phyloP scores from a whole-genome alignment of 2,329 filamentous ascomycete genomes.

The Neofusicoccum cordaticola region DNA sequence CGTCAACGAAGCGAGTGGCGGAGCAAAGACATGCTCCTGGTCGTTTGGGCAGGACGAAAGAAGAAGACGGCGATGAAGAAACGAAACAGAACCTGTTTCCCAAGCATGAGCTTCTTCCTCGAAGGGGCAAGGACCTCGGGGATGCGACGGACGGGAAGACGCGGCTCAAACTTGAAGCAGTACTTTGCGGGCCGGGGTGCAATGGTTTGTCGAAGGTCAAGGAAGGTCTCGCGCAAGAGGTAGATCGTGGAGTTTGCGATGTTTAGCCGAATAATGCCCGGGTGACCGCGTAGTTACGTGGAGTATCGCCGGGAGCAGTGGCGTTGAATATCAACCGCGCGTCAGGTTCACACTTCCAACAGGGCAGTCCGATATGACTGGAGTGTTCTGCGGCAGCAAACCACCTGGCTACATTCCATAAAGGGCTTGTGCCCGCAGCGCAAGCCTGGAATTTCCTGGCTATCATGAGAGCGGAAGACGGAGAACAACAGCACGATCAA shows the following conservation, averaged over 20 bases:
- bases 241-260: neutral
- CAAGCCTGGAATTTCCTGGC: too few relatives aligned
- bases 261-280: neutral
- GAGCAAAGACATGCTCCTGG: neutral
- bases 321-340: too few relatives aligned
- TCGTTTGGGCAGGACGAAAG: neutral
- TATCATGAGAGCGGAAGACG: too few relatives aligned
- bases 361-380: too few relatives aligned
- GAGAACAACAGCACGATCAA: too few relatives aligned
- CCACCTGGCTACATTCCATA: too few relatives aligned
- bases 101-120: neutral
- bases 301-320: too few relatives aligned
- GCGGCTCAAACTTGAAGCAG: neutral
- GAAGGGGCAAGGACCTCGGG: neutral
- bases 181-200: neutral
- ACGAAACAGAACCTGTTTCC: neutral
- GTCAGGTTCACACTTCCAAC: too few relatives aligned
- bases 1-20: neutral
- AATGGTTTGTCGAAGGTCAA: neutral
- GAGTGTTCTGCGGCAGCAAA: too few relatives aligned
- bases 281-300: neutral
- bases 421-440: too few relatives aligned
- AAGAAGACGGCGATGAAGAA: neutral
- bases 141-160: neutral
- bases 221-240: too few relatives aligned